Percentiles rank a stretch among this genome's conserved stretches.
phyloP scores from a whole-genome alignment of 345 rosid genomes.

The Populus simonii region DNA sequence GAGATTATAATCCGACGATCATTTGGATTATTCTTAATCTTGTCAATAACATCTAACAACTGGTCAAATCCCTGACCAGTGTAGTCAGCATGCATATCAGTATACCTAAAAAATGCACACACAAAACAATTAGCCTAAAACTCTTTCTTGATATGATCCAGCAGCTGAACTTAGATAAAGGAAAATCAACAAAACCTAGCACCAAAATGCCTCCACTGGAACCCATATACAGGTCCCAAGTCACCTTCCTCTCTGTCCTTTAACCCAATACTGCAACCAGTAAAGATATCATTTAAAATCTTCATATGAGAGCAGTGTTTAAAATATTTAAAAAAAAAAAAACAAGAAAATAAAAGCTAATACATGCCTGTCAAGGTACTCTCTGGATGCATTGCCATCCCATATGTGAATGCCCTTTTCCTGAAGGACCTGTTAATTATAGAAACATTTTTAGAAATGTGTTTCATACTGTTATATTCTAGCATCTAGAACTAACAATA shows the following conservation, averaged over 20 bases:
- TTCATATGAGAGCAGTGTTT: not conserved
- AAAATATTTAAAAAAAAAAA: not conserved
- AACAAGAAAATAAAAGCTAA: not conserved
- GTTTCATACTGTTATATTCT: not conserved
- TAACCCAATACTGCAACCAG: constrained; percentile 63
- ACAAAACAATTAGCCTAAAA: not conserved
- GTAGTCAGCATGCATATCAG: constrained; percentile 93
- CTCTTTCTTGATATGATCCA: not conserved
- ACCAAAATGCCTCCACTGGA: constrained; percentile 99
- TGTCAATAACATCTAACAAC: constrained; percentile 74
- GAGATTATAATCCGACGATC: constrained; percentile 86
- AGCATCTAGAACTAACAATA: not conserved
- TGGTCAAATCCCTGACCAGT: constrained; percentile 97
- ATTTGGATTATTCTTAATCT: constrained; percentile 88
- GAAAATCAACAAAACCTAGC: constrained; percentile 56
- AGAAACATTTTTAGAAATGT: constrained; percentile 16
- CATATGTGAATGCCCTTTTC: constrained; percentile 89
- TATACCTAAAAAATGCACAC: constrained; percentile 54
- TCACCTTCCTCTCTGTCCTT: constrained; percentile 88
- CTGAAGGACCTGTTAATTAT: constrained; percentile 68
- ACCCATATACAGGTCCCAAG: constrained; percentile 93
- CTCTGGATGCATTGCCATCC: constrained; percentile 97
- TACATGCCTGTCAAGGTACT: constrained; percentile 73
- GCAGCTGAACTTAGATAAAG: not conserved
- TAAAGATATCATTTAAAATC: constrained; percentile 13